Percentiles rank a stretch among this genome's conserved stretches.
Conservation (phyloP, 2,329 filamentous ascomycete genomes). For the Metarhizium guizhouense region DNA sequence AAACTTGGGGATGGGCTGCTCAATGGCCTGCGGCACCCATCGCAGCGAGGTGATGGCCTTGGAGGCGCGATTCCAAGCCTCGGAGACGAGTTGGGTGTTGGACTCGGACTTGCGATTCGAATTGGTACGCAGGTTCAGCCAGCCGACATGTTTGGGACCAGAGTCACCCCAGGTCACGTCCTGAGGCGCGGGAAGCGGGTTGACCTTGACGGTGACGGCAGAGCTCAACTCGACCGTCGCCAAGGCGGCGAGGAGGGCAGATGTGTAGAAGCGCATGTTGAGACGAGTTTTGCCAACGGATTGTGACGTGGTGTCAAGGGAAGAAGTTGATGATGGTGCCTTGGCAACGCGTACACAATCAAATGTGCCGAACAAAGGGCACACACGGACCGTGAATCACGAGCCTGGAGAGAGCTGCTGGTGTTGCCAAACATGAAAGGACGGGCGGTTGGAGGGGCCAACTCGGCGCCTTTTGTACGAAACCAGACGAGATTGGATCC, state of each 20-base stretch:
- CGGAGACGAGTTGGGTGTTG: conserved; percentile 22
- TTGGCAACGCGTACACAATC: background rate
- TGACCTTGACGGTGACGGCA: conserved; percentile 17
- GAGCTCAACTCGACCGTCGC: conserved; percentile 5
- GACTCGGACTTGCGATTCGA: background rate
- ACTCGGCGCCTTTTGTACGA: background rate
- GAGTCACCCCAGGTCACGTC: conserved; percentile 16
- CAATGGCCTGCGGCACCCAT: conserved; percentile 44
- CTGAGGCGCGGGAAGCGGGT: conserved; percentile 18
- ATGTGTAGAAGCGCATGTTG: background rate
- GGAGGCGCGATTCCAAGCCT: conserved; percentile 42
- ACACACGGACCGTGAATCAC: background rate
- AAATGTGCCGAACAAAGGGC: background rate
- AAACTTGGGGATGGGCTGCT: conserved; percentile 41
- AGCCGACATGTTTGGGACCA: conserved; percentile 12
- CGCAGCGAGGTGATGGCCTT: conserved; percentile 36
- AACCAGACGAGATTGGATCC: background rate
- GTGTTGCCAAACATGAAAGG: background rate
- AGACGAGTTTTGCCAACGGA: background rate
- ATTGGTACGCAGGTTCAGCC: conserved; percentile 11
- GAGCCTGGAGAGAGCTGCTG: background rate
- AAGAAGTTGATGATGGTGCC: background rate
- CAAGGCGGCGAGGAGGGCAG: background rate
- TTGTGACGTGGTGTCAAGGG: background rate
- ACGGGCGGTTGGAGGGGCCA: background rate